Base-by-base conservation (phyloP, 805 yeast species). In the Suhomyces sp. region DNA sequence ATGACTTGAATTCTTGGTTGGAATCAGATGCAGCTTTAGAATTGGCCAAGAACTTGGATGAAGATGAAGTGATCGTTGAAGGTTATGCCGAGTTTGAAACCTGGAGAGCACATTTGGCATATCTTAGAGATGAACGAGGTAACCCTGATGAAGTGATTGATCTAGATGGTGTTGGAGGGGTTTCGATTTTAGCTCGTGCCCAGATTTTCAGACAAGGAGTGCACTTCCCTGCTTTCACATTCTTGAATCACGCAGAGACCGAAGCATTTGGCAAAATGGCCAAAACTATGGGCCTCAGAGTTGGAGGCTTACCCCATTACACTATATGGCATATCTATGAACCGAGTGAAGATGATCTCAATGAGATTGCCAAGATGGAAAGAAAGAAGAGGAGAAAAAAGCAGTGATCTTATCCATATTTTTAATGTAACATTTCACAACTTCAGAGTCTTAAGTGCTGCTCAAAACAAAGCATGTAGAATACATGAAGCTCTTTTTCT, bases 1-100 rank as follows among this genome's bases (percentile, higher is more conserved):
- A 93, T 58, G 98, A 93, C 62, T 75, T 93, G 54, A 93, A 93
- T 63, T 86, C 97, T 10, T 93, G 98, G 98, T 76, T 87, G 38
- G 98, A 93, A 64, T 79, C 90, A 3, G 83, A 79, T 5, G 79
- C 83, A 7, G 96, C 87, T 1, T 40, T 82, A 11, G 78, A 78
- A 33, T 60, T 84, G 48, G 93, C 95, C 0, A 56, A 63, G 25
- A 70, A 72, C 0, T 63, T 84, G 36, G 77, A 74, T 37, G 91
- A 85, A 56, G 93, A 85, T 53, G 95, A 83, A 52, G 93, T 85
- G 28, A 85, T 85, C 42, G 95, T 85, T 6, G 95, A 85, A 58
- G 95, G 95, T 2, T 85, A 85, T 55, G 88, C 87, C 0, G 91
- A 85, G 53, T 85, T 82, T 53, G 88, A 91, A 3, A 85, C 95